Conservation (phyloP, 2,329 filamentous ascomycete genomes). For the Pseudocercospora pini-densiflorae region DNA sequence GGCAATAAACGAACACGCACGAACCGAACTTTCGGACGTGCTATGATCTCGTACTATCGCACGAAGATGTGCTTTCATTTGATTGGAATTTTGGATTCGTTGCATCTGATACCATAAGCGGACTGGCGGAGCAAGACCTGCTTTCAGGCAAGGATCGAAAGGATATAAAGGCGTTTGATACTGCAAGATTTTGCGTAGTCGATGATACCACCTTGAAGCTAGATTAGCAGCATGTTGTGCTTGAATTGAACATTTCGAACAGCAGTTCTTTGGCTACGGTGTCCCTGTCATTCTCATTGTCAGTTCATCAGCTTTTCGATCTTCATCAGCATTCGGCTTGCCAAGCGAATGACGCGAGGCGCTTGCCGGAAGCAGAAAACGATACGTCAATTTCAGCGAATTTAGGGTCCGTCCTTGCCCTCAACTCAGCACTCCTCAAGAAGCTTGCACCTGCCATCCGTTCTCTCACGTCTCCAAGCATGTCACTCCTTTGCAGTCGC, state of each 20-base stretch:
- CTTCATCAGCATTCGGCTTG: background rate
- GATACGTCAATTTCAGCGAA: background rate
- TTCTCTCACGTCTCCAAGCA: background rate
- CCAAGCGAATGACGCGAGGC: background rate
- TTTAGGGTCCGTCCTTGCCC: background rate
- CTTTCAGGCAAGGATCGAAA: conserved; percentile 2
- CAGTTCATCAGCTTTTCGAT: background rate
- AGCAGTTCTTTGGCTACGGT: background rate
- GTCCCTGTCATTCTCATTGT: background rate
- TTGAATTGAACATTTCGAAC: background rate
- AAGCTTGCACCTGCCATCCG: background rate
- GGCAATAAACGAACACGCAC: background rate
- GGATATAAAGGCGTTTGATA: conserved; percentile 15
- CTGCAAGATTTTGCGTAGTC: conserved; percentile 7
- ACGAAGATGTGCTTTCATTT: background rate
- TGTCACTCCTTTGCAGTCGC: background rate
- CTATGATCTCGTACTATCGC: background rate
- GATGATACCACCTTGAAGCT: conserved; percentile 13
- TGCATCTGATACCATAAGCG: conserved; percentile 15
- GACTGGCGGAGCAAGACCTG: conserved; percentile 1
- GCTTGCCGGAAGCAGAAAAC: background rate
- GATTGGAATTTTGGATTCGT: conserved; percentile 5
- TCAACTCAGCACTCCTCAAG: background rate
- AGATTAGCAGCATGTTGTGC: conserved; percentile 6
- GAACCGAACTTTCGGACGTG: background rate